Evolutionary conservation across 2,329 filamentous ascomycete species (phyloP).

Genomic region (Microcyclospora tardicrescens): DNA sequence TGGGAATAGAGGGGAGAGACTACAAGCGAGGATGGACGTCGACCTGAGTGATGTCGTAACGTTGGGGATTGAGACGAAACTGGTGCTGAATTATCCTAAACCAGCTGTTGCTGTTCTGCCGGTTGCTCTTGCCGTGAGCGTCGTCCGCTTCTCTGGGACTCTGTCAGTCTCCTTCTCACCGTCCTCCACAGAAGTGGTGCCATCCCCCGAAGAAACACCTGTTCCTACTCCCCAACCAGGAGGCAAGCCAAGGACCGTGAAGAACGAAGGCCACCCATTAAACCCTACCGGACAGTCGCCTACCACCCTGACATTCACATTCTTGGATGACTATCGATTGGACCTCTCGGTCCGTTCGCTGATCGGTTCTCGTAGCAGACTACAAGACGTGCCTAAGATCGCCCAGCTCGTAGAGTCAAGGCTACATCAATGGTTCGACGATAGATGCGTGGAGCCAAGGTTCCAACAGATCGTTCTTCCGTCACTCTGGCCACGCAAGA

Average conservation of each 20-base stretch:
- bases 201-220: neutral
- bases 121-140: conserved; percentile 79
- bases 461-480: conserved; percentile 80
- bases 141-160: conserved; percentile 90
- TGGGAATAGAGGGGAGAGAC: conserved; percentile 47
- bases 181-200: conserved; percentile 24
- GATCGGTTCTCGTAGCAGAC: conserved; percentile 62
- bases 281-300: conserved; percentile 31
- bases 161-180: conserved; percentile 89
- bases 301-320: conserved; percentile 89
- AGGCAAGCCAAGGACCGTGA: conserved; percentile 9
- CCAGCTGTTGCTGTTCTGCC: conserved; percentile 78
- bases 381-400: conserved; percentile 82
- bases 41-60: conserved; percentile 95
- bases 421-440: conserved; percentile 77
- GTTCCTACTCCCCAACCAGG: conserved; percentile 1
- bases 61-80: conserved; percentile 82
- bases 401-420: conserved; percentile 69
- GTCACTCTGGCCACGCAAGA: conserved; percentile 71
- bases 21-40: conserved; percentile 94
- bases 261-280: conserved; percentile 21
- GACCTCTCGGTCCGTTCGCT: conserved; percentile 72
- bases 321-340: conserved; percentile 74
- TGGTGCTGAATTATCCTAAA: conserved; percentile 89
- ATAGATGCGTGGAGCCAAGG: conserved; percentile 69